Base-by-base conservation (phyloP, 2,329 filamentous ascomycete genomes). In the Ophiostoma triangulosporum region DNA sequence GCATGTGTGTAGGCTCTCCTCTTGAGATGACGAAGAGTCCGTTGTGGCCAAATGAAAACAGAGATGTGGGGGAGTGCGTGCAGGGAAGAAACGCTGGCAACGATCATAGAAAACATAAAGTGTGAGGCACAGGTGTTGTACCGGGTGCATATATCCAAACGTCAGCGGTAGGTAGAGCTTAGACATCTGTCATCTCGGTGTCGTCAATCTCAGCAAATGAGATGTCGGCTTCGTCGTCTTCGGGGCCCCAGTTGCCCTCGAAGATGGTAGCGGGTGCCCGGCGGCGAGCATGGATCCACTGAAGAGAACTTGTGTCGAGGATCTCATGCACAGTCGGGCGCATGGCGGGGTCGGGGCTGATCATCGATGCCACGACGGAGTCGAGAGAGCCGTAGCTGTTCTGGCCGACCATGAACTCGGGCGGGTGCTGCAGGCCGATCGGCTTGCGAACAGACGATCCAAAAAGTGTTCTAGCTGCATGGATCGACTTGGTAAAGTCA, bases 191-290 rank as follows among this genome's bases (percentile, higher is more conserved):
- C 78, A 81, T 81, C 63, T 79, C 77, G 4, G 75, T 77, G 58
- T 81, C 77, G 35, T 81, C 77, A 38, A 64, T 66, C 20, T 61
- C 56, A 48, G 20, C 55, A 48, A 43, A 54, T 20, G 35, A 53
- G 55, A 45, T 67, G 61, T 31, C 71, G 64, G 50, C 29, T 7
- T 50, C 49, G 12, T 46, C 53, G 9, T 74, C 67, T 51, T 72
- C 83, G 31, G 91, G 91, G 4, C 93, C 93, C 86, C 90, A 98
- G 65, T 88, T 93, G 58, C 93, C 93, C 70, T 98, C 93, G 62
- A 86, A 98, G 52, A 98, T 83, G 0, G 89, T 96, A n/a, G 93
- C 93, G 45, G 89, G 87, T 11, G 89, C 87, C 53, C 85, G 82
- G 53, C 89, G 82, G 57, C 89, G 82, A 50, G 74, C 71, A 53